These are phyloP conservation scores for Anethum foeniculum DNA, from an alignment of 140 eudicot species.

Conservation along the genomic window DNA sequence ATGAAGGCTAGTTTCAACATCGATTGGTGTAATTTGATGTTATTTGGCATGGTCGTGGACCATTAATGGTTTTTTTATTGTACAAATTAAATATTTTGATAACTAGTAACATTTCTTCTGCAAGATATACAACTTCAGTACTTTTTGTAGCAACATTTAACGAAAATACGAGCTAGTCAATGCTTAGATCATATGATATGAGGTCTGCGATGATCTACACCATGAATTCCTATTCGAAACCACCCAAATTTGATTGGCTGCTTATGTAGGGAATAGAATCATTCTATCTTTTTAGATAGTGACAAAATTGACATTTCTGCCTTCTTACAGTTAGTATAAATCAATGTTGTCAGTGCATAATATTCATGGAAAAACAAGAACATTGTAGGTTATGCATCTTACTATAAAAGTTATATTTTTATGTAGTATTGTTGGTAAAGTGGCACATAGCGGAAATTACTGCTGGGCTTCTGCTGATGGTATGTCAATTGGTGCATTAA, in stretches of 20 bases:
- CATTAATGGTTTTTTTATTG: neutral
- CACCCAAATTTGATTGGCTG: neutral
- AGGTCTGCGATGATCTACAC: neutral
- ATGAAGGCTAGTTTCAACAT: neutral
- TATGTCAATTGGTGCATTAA: slow-evolving; percentile 23
- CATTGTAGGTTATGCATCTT: neutral
- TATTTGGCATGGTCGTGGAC: neutral
- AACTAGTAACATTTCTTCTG: neutral
- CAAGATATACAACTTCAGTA: neutral
- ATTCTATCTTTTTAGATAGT: neutral
- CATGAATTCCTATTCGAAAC: neutral
- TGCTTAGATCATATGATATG: neutral
- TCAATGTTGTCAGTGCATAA: neutral
- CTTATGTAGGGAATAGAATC: neutral
- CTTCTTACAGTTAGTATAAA: neutral
- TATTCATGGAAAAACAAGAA: neutral
- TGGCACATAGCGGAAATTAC: slow-evolving; percentile 45
- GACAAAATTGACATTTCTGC: neutral
- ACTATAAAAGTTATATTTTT: neutral
- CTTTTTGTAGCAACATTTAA: neutral
- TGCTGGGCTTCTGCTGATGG: slow-evolving; percentile 49
- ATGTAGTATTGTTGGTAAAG: slow-evolving; percentile 63
- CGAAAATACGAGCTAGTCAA: neutral
- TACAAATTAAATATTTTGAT: neutral
- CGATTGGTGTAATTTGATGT: neutral